Conservation (phyloP, 805 yeast species). For the Saccharomycopsis sp. region DNA sequence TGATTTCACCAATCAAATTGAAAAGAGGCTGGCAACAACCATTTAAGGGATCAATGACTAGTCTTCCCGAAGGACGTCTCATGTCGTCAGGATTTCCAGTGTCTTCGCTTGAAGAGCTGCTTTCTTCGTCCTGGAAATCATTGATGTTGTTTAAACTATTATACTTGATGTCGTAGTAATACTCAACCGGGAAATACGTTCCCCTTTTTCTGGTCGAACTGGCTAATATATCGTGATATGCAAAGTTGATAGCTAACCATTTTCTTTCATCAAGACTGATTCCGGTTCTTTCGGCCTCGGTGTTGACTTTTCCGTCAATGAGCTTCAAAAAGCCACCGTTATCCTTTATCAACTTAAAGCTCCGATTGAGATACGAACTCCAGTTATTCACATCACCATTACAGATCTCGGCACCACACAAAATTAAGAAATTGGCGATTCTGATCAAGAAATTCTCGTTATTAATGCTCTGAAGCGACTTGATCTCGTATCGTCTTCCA, state of each 20-base stretch:
- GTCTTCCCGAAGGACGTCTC: slow-evolving; percentile 7
- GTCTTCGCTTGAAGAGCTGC: slow-evolving; percentile 3
- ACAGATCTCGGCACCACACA: slow-evolving; percentile 78
- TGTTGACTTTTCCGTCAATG: slow-evolving; percentile 44
- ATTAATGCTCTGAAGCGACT: slow-evolving; percentile 40
- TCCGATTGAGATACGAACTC: slow-evolving; percentile 60
- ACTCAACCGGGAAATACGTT: slow-evolving; percentile 55
- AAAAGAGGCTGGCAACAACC: slow-evolving; percentile 70
- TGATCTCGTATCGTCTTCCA: slow-evolving; percentile 42
- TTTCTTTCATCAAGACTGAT: slow-evolving; percentile 33
- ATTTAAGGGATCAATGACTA: slow-evolving; percentile 60
- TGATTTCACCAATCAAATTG: slow-evolving; percentile 60
- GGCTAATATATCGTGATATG: slow-evolving; percentile 72
- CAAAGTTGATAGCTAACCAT: slow-evolving; percentile 72
- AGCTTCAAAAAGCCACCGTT: slow-evolving; percentile 56
- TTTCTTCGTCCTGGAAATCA: neutral
- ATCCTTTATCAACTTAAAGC: slow-evolving; percentile 52
- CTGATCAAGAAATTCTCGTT: slow-evolving; percentile 34
- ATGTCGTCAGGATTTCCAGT: neutral
- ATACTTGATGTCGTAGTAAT: slow-evolving; percentile 44
- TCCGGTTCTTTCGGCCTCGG: slow-evolving; percentile 13
- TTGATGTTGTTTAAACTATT: slow-evolving; percentile 27
- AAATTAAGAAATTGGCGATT: slow-evolving; percentile 58
- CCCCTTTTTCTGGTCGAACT: slow-evolving; percentile 54
- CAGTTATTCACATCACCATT: slow-evolving; percentile 75